These are phyloP conservation scores for Sporothrix protearum DNA, from an alignment of 2,329 filamentous ascomycete genomes.

Conservation along the genomic window DNA sequence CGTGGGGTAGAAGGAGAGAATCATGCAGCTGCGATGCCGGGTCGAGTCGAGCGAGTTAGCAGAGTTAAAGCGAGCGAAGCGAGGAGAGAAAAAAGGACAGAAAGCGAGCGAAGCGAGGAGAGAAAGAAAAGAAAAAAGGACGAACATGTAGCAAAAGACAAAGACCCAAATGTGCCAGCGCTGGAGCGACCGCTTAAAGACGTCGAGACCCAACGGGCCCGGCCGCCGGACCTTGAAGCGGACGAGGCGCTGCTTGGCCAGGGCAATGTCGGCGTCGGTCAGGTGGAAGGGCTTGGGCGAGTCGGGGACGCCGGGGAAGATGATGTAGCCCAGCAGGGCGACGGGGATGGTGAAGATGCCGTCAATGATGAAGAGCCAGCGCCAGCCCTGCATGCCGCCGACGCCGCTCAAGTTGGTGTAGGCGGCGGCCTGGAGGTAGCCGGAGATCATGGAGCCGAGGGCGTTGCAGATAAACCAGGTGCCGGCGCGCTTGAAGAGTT, in stretches of 20 bases:
- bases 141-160: slow-evolving; percentile 47
- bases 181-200: slow-evolving; percentile 44
- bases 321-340: slow-evolving; percentile 48
- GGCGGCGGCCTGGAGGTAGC: slow-evolving; percentile 49
- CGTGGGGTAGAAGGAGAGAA: slow-evolving; percentile 44
- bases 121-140: neutral
- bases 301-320: slow-evolving; percentile 42
- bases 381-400: slow-evolving; percentile 49
- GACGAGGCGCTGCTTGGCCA: slow-evolving; percentile 38
- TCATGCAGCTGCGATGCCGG: slow-evolving; percentile 43
- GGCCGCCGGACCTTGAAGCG: slow-evolving; percentile 37
- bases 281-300: slow-evolving; percentile 38
- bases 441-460: slow-evolving; percentile 35
- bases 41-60: neutral
- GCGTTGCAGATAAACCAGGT: slow-evolving; percentile 30
- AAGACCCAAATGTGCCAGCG: slow-evolving; percentile 54
- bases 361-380: slow-evolving; percentile 58
- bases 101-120: neutral
- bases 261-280: slow-evolving; percentile 35
- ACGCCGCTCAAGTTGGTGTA: slow-evolving; percentile 53
- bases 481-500: slow-evolving; percentile 34
- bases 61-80: neutral
- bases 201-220: slow-evolving; percentile 41
- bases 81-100: neutral
- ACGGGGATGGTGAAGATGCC: slow-evolving; percentile 55